These are phyloP conservation scores for Beauveria varroae DNA, from an alignment of 2,329 filamentous ascomycete species.

Conservation along the genomic window DNA sequence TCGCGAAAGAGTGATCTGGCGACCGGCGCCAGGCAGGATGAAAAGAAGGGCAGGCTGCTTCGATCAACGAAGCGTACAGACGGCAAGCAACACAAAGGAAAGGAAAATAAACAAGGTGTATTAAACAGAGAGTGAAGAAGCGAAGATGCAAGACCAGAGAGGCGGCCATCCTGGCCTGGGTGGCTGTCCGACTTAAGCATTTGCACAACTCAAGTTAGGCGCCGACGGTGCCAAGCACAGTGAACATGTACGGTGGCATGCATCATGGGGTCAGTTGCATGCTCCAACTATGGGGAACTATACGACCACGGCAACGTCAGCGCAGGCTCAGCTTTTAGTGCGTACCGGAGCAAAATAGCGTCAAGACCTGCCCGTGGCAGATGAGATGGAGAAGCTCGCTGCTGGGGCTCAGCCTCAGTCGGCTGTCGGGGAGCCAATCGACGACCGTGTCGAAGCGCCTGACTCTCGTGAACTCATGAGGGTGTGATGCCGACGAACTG, in stretches of 20 bases:
- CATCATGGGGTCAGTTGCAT: conserved; percentile 7
- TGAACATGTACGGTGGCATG: not conserved
- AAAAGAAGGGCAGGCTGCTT: conserved; percentile 34
- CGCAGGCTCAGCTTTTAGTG: not conserved
- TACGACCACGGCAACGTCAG: not conserved
- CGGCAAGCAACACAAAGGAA: conserved; percentile 16
- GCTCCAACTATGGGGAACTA: not conserved
- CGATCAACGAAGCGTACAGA: conserved; percentile 36
- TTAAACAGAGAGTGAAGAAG: conserved; percentile 22
- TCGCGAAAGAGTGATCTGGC: conserved; percentile 21
- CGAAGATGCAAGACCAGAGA: conserved; percentile 23
- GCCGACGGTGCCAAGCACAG: not conserved
- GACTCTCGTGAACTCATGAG: not conserved
- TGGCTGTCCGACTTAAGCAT: conserved; percentile 14
- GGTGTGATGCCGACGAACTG: conserved; percentile 5
- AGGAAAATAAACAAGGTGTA: conserved; percentile 26
- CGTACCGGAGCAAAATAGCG: not conserved
- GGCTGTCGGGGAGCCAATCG: conserved; percentile 1
- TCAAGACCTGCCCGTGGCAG: not conserved
- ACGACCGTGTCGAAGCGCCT: conserved; percentile 1
- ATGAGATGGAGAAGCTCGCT: conserved; percentile 3
- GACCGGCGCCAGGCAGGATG: conserved; percentile 27
- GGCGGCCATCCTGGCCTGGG: conserved; percentile 13
- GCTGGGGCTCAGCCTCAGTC: not conserved
- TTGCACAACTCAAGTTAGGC: conserved; percentile 2